Evolutionary conservation across 345 rosid species (phyloP), one percentile per base, ranked within the genome.

Genomic region (Tarenaya hassleriana): DNA sequence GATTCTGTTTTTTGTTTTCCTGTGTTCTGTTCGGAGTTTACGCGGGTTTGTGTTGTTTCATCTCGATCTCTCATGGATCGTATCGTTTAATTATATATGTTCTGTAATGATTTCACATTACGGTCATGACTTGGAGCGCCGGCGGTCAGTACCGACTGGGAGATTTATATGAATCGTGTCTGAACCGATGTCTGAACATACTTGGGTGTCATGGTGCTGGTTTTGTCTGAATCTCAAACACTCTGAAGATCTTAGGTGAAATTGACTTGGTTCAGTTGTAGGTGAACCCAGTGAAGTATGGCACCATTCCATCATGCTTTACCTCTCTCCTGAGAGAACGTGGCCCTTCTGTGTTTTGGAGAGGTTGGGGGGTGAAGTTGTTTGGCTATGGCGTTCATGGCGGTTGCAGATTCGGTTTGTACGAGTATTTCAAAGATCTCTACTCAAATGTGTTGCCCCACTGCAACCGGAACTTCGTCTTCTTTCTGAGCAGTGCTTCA

Each of bases 331-430:
- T 72, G 84, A 80, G 46, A 72, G 91, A 83, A 52, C 82, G 76
- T 67, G 84, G 91, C 29, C 79, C 81, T 47, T 72, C 80, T 59
- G 70, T 72, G 34, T 74, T 83, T 32, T 83, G 80, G 82, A 83
- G 84, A 55, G 91, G 82, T 50, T 80, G 91, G 84, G 69, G 78
- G 0, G 82, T 77, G 15, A 80, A 77, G 71, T 61, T 80, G 7
- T 63, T 73, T 39, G 86, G 91, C 31, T 83, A 83, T 37, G 82
- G 91, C 42, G 70, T 57, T 59, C 84, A 83, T 66, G 92, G 81
- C 0, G 84, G 82, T 63, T 77, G 78, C 80, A 83, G 69, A 64
- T 80, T 77, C 5, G 84, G 86, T 32, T 75, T 83, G 47, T 77
- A 80, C 9, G 91, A 83, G 50, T 80, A 79, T 74, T 83, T 83